Base-by-base conservation (phyloP, 441 rosid genomes). In the Pelargonium citronellum region DNA sequence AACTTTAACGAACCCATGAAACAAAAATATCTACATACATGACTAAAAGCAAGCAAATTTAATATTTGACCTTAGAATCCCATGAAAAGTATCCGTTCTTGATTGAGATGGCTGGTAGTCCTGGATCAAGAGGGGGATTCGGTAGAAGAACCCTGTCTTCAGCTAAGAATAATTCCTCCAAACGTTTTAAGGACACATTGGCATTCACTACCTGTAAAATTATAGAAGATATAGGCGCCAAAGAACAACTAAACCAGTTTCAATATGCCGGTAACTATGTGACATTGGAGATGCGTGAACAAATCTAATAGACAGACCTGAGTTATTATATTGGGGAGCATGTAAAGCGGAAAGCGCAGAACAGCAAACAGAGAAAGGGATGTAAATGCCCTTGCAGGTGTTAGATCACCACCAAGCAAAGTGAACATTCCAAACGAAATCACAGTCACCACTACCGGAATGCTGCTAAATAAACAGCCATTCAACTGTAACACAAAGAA, bases 311-410 rank as follows among this genome's bases (percentile, higher is more conserved):
- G 41, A 58, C 72, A 17, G 70, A 96, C 99, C 97, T 93, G 99
- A 75, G 97, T 91, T 71, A 96, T 91, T 69, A 90, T 81, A 80
- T 87, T 96, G 27, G 98, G 98, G 69, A 96, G 99, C 97, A 96
- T 86, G 82, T 84, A 87, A 66, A 92, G 86, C 57, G 98, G 99
- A 76, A 90, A 96, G 41, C 99, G 97, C 78, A 96, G 95, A 69
- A 96, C 99, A 16, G 97, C 80, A 80, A 95, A 95, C 75, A 96
- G 87, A 70, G 99, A 92, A 64, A 96, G 90, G 46, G 98, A 83
- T 51, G 98, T 96, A 81, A 96, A 96, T 79, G 99, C 99, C 86
- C 94, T 86, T 44, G 99, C 90, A 79, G 99, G 99, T 79, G 99
- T 93, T 81, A 93, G 85, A 84, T 93, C 84, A 73, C 99, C 99